Evolutionary conservation across 192 early-diverging fungal genomes (phyloP).

Genomic region (Linnemannia hyalina): DNA sequence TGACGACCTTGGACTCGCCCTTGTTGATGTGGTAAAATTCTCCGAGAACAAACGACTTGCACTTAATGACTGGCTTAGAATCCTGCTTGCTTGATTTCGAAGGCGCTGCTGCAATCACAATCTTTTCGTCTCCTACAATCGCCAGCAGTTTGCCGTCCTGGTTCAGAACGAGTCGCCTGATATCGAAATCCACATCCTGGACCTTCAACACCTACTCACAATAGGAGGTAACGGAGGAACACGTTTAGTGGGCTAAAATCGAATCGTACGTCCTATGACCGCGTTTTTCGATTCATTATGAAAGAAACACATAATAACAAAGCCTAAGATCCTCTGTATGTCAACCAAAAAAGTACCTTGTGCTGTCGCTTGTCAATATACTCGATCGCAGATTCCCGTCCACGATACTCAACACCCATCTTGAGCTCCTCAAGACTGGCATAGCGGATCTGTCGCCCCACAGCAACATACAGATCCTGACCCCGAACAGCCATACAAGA

Average conservation of each 20-base stretch:
- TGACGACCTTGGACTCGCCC: slow-evolving; percentile 64
- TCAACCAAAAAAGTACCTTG: slow-evolving; percentile 49
- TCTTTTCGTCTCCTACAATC: slow-evolving; percentile 68
- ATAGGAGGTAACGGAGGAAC: slow-evolving; percentile 9
- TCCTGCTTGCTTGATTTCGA: slow-evolving; percentile 51
- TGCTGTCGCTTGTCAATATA: slow-evolving; percentile 39
- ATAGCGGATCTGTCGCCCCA: slow-evolving; percentile 69
- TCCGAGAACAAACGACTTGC: slow-evolving; percentile 54
- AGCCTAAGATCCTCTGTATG: not conserved
- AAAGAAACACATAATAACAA: slow-evolving; percentile 17
- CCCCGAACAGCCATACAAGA: slow-evolving; percentile 62
- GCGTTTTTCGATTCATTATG: not conserved
- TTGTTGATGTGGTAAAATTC: slow-evolving; percentile 49
- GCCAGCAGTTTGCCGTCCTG: slow-evolving; percentile 72
- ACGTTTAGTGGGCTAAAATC: not conserved
- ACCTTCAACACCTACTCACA: slow-evolving; percentile 57
- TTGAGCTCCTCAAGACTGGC: slow-evolving; percentile 74
- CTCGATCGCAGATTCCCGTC: slow-evolving; percentile 29
- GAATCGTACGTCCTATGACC: not conserved
- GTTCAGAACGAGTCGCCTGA: slow-evolving; percentile 66
- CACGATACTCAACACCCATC: slow-evolving; percentile 65
- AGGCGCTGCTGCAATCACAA: slow-evolving; percentile 68
- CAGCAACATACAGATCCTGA: slow-evolving; percentile 72
- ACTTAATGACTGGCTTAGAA: slow-evolving; percentile 26
- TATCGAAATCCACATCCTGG: slow-evolving; percentile 69